Conservation (phyloP, 179 eudicot genomes). For the Beta lomatogona region DNA sequence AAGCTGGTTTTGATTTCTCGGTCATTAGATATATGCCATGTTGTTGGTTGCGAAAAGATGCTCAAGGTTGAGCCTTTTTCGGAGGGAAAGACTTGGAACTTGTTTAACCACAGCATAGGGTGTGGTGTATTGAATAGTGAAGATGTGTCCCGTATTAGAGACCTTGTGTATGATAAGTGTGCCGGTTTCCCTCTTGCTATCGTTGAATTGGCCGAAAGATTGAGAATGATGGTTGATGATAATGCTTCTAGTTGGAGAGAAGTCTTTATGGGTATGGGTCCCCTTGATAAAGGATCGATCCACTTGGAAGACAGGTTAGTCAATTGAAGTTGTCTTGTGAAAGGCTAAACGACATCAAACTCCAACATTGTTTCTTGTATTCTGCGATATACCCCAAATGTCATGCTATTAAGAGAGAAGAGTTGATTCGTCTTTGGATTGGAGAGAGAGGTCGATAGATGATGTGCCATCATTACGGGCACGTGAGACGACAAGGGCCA, state of each 20-base stretch:
- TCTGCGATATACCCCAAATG: conserved; percentile 20
- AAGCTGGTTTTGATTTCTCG: conserved; percentile 17
- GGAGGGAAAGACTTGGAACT: conserved; percentile 13
- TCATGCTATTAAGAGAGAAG: conserved; percentile 15
- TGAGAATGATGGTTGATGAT: background rate
- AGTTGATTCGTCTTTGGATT: conserved; percentile 28
- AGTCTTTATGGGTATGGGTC: background rate
- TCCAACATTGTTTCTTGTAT: conserved; percentile 24
- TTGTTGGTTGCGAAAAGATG: conserved; percentile 12
- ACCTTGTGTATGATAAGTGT: conserved; percentile 14
- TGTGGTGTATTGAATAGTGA: background rate
- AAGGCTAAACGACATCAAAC: background rate
- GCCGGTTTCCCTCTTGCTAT: conserved; percentile 27
- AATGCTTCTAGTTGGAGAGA: conserved; percentile 13
- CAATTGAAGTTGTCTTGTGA: conserved; percentile 15
- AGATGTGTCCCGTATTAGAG: background rate
- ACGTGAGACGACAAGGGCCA: conserved; percentile 30
- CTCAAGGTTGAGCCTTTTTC: conserved; percentile 17
- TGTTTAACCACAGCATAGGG: conserved; percentile 2
- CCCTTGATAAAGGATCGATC: background rate
- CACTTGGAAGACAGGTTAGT: background rate
- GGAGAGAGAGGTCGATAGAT: conserved; percentile 20
- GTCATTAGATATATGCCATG: conserved; percentile 8
- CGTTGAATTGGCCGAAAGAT: background rate
- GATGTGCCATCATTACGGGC: conserved; percentile 18